These are phyloP conservation scores for Dioscorea alata DNA, from an alignment of 106 monocot species.

Conservation along the genomic window DNA sequence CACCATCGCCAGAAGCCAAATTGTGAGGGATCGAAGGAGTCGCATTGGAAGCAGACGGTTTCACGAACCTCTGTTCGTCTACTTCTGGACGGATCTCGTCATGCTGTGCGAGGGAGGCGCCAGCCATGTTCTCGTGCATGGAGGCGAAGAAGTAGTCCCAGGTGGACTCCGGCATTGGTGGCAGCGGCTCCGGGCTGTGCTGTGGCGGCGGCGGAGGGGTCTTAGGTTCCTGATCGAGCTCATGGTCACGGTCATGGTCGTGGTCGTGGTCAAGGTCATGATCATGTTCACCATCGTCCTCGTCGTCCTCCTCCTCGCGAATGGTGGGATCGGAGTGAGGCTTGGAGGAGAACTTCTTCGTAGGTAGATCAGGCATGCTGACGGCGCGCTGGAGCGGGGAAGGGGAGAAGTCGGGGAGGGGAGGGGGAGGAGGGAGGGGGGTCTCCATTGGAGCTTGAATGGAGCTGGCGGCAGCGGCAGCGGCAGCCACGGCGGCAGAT, in stretches of 20 bases:
- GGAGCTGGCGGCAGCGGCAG: background rate
- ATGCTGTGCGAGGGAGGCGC: background rate
- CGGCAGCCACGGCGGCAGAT: background rate
- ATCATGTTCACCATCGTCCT: conserved; percentile 27
- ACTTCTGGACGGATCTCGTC: no score
- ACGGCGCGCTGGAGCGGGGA: conserved; percentile 61
- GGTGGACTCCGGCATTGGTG: background rate
- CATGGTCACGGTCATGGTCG: background rate
- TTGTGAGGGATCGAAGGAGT: no score
- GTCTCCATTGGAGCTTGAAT: conserved; percentile 16
- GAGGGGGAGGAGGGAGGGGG: conserved; percentile 37
- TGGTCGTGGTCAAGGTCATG: no score
- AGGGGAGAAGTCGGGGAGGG: conserved; percentile 33
- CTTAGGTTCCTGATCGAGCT: no score
- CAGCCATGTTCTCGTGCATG: conserved; percentile 29
- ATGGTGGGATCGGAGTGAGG: conserved; percentile 11
- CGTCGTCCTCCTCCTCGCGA: no score
- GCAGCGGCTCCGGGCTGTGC: conserved; percentile 5
- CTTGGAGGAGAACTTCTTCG: conserved; percentile 14
- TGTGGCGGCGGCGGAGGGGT: background rate
- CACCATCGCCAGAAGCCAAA: no score
- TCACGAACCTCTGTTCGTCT: background rate
- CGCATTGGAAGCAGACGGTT: background rate
- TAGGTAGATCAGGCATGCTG: conserved; percentile 72
- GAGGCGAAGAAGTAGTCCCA: conserved; percentile 49